A percentile compares a stretch with the other conserved stretches of the same genome.
phyloP scores from a whole-genome alignment of 257 asterid genomes.

The Solanum tacnaense region DNA sequence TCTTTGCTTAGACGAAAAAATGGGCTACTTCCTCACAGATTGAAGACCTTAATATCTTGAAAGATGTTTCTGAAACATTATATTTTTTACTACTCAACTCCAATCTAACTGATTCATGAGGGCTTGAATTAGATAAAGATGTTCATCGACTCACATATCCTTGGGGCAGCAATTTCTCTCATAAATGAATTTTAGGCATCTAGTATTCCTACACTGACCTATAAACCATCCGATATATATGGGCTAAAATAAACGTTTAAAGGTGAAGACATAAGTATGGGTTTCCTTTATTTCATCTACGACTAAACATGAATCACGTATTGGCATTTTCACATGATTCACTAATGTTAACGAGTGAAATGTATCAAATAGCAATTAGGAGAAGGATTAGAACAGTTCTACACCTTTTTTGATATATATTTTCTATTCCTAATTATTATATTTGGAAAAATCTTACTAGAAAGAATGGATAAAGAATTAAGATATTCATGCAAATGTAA shows the following conservation, averaged over 20 bases:
- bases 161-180: background rate
- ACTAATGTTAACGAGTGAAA: background rate
- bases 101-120: too few species aligned
- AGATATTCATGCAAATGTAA: background rate
- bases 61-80: background rate
- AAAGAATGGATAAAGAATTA: background rate
- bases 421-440: background rate
- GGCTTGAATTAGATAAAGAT: background rate
- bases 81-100: background rate
- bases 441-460: background rate
- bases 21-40: background rate
- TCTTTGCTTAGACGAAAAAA: background rate
- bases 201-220: background rate
- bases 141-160: background rate
- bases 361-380: background rate
- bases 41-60: background rate
- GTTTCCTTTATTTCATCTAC: background rate
- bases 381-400: background rate
- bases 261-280: background rate
- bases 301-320: background rate
- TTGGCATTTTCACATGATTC: background rate
- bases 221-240: too few species aligned
- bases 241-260: background rate
- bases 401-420: background rate
- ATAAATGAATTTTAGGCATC: background rate